Evolutionary conservation across 139 green algal species (phyloP), one percentile per base, ranked within the genome.

Genomic region (Ettlia oleoabundans): DNA sequence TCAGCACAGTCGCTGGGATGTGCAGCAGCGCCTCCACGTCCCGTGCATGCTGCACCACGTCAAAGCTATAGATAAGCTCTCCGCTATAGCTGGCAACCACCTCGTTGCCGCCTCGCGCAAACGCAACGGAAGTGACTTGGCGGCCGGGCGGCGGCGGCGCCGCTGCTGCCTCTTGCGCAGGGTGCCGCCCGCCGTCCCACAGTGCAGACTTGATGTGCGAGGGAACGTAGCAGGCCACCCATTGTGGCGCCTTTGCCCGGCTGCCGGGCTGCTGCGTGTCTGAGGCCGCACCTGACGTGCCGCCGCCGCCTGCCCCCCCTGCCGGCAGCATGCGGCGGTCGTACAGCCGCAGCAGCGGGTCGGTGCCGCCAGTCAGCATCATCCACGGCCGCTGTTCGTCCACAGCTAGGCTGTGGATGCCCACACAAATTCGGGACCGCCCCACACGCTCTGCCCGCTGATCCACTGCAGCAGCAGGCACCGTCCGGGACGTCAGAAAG

Each of bases 361-460:
- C 73, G 30, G 52, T 61, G 26, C 78, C 84, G 37, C 86, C 86
- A 1, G 86, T 90, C 18, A 73, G 47, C 65, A 93, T 86, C 10
- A 88, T 68, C 69, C 82, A 80, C 4, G 88, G 88, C n/a, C 81
- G 76, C 35, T 58, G 62, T 6, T 85, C 73, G 81, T 90, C 87
- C 33, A 89, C 58, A 9, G 77, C 82, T 4, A 93, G 52, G 69
- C 76, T 78, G 47, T 82, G 66, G 33, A 91, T 68, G 47, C 67
- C 67, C 26, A 89, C 80, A 22, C 52, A 67, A 2, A 28, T 35
- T 15, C 72, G 62, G 4, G 33, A n/a, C 32, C 63, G 55, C 1
- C 73, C 47, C 28, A 82, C 69, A 1, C 76, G 61, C 77, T 89
- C 82, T 7, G 35, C 55, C 19, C 82, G 65, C 83, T 88, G 82